Conservation (phyloP, 1,284 basidiomycete genomes). For the Ceratorhiza oryzae-sativae region DNA sequence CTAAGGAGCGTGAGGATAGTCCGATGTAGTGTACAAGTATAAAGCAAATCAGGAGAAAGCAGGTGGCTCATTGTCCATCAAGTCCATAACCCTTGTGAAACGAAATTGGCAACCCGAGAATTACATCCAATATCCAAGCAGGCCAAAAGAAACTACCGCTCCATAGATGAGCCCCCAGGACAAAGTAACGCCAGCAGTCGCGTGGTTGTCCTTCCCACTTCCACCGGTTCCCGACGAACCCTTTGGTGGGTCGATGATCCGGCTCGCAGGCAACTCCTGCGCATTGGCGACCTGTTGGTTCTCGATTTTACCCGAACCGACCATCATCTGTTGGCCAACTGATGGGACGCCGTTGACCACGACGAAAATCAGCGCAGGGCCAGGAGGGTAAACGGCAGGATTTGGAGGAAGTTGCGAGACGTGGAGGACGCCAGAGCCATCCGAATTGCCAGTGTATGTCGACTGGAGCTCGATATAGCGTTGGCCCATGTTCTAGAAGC, state of each 20-base stretch:
- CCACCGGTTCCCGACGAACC: conserved; percentile 52
- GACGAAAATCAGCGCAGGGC: conserved; percentile 83
- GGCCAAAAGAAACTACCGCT: background rate
- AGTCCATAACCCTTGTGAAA: background rate
- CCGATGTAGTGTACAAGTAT: background rate
- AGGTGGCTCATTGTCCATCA: background rate
- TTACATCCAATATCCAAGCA: background rate
- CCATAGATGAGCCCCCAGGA: background rate
- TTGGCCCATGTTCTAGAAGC: conserved; percentile 80
- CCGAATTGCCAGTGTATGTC: conserved; percentile 74
- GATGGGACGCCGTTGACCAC: conserved; percentile 84
- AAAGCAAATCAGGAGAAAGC: no score
- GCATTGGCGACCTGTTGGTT: conserved; percentile 62
- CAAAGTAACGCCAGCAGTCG: background rate
- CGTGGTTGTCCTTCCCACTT: background rate
- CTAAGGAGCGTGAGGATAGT: background rate
- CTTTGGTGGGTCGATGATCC: conserved; percentile 50
- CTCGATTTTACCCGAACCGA: conserved; percentile 82
- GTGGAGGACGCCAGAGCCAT: conserved; percentile 75
- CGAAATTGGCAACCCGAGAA: no score
- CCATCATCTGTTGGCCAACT: conserved; percentile 73
- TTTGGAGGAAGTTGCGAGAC: conserved; percentile 83
- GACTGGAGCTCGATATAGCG: conserved; percentile 62
- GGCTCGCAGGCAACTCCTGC: conserved; percentile 61
- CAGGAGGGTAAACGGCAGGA: conserved; percentile 83